These are phyloP conservation scores for Whalleya microplaca DNA, from an alignment of 2,329 filamentous ascomycete genomes.

Conservation along the genomic window DNA sequence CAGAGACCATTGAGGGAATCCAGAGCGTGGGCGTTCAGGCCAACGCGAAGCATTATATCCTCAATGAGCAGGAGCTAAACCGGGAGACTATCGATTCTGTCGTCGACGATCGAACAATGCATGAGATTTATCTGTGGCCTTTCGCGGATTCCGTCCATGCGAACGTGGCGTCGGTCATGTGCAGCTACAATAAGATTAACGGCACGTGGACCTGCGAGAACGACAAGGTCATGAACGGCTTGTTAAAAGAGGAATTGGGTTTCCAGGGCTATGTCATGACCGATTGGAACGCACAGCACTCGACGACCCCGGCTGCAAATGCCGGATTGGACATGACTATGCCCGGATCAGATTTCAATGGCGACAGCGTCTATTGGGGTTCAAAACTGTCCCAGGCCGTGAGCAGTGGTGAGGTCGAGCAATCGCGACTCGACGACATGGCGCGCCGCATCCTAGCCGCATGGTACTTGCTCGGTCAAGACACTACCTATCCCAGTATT, in stretches of 20 bases:
- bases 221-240: slow-evolving; percentile 59
- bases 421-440: slow-evolving; percentile 69
- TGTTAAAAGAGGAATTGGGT: slow-evolving; percentile 74
- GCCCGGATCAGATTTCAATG: slow-evolving; percentile 68
- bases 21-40: slow-evolving; percentile 56
- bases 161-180: slow-evolving; percentile 71
- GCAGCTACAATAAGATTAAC: slow-evolving; percentile 74
- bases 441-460: slow-evolving; percentile 64
- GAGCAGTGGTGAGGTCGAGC: slow-evolving; percentile 59
- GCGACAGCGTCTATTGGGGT: slow-evolving; percentile 59
- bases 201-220: slow-evolving; percentile 71
- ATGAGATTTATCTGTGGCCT: slow-evolving; percentile 70
- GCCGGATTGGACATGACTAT: slow-evolving; percentile 81
- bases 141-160: slow-evolving; percentile 71
- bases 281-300: slow-evolving; percentile 80
- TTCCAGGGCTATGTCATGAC: slow-evolving; percentile 64
- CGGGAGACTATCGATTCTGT: slow-evolving; percentile 59
- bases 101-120: slow-evolving; percentile 66
- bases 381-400: slow-evolving; percentile 56
- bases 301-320: slow-evolving; percentile 66
- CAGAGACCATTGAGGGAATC: slow-evolving; percentile 63
- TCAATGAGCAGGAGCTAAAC: slow-evolving; percentile 70
- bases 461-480: slow-evolving; percentile 63
- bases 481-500: slow-evolving; percentile 52
- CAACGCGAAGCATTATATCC: slow-evolving; percentile 63